phyloP scores from a whole-genome alignment of 495 filamentous ascomycete species.

The Podospora didyma region DNA sequence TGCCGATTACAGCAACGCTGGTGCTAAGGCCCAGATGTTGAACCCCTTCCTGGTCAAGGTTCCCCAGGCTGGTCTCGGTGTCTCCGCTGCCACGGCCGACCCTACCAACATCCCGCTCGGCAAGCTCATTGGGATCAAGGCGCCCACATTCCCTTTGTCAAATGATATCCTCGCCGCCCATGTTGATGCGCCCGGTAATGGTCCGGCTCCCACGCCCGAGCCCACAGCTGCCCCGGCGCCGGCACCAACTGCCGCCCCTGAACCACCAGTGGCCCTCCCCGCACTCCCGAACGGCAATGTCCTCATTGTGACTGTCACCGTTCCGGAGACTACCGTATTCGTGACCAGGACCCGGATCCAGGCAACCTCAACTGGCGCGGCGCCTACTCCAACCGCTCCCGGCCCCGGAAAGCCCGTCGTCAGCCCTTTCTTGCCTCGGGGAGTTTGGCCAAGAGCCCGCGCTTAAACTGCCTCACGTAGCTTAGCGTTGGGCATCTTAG shows the following conservation, averaged over 20 bases:
- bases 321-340: conserved; percentile 17
- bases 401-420: not conserved
- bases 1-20: conserved; percentile 20
- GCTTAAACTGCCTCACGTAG: no score
- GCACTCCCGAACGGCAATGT: not conserved
- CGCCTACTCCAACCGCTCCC: not conserved
- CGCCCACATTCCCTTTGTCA: conserved; percentile 5
- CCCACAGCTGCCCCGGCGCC: not conserved
- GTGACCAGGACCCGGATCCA: conserved; percentile 7
- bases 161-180: not conserved
- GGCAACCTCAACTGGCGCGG: not conserved
- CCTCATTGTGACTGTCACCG: conserved; percentile 20
- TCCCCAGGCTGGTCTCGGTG: conserved; percentile 20
- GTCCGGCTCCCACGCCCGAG: not conserved
- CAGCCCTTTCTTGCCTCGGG: not conserved
- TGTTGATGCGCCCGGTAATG: not conserved
- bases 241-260: not conserved
- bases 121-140: conserved; percentile 13
- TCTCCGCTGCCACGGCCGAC: conserved; percentile 14
- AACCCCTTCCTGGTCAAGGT: conserved; percentile 33
- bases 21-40: conserved; percentile 32
- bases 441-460: no score
- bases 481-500: no score
- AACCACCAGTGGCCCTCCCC: not conserved
- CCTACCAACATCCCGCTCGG: conserved; percentile 21